A percentile compares a stretch with the other conserved stretches of the same genome.
Evolutionary conservation across 345 rosid genomes (phyloP).

Genomic region (Heritiera fomes): DNA sequence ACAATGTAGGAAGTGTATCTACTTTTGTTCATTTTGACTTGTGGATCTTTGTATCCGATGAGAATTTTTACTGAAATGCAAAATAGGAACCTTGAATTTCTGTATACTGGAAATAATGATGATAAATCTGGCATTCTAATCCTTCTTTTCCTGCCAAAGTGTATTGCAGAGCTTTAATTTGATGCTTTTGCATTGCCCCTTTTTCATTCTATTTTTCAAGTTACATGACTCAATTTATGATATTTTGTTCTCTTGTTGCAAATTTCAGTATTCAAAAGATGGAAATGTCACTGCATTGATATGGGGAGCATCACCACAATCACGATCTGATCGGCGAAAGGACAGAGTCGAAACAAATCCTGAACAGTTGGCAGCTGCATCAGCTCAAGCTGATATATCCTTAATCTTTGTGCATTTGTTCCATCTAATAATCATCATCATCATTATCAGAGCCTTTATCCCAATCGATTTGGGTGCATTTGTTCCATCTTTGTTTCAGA

Average conservation of each 20-base stretch:
- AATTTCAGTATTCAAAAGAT: conserved; percentile 61
- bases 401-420: conserved; percentile 29
- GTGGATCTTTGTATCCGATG: background rate
- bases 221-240: background rate
- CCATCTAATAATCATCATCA: background rate
- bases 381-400: conserved; percentile 99
- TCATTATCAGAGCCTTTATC: no score
- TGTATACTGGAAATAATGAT: background rate
- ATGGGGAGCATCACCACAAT: conserved; percentile 98
- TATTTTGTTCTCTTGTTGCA: conserved; percentile 27
- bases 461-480: background rate
- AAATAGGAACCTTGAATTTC: background rate
- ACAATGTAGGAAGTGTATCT: background rate
- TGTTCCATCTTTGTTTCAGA: background rate
- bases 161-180: background rate
- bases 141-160: background rate
- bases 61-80: background rate
- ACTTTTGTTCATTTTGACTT: background rate
- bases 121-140: background rate
- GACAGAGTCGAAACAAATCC: conserved; percentile 98
- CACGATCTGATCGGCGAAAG: conserved; percentile 91
- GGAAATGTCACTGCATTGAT: conserved; percentile 82
- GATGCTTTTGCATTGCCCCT: background rate
- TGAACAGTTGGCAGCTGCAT: conserved; percentile 98
- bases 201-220: background rate